Conservation (phyloP, 1,139 yeast species). For the Diutina siamensis region DNA sequence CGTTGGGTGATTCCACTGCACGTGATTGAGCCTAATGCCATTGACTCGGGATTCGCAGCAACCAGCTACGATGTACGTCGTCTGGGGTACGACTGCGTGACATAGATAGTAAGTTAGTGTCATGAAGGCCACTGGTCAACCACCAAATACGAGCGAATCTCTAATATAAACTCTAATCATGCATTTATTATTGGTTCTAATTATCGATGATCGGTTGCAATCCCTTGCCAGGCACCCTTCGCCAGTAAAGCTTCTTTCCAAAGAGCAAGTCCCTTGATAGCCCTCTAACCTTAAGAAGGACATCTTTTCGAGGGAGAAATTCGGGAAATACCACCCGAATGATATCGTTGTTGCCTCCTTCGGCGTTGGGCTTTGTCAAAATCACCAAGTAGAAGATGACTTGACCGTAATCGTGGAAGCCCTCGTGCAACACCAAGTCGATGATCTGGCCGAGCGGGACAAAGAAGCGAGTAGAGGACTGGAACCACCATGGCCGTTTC, state of each 20-base stretch:
- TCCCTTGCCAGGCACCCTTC: conserved; percentile 37
- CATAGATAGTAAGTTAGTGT: too few species aligned
- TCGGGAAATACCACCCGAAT: conserved; percentile 41
- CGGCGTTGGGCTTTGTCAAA: conserved; percentile 25
- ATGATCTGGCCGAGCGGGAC: conserved; percentile 42
- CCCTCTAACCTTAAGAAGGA: conserved; percentile 29
- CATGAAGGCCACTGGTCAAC: too few species aligned
- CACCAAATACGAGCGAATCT: too few species aligned
- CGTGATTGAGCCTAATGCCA: background rate
- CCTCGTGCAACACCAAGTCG: conserved; percentile 59
- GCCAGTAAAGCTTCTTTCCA: conserved; percentile 26
- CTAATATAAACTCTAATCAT: too few species aligned
- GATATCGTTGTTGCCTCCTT: conserved; percentile 12
- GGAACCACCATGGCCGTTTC: background rate
- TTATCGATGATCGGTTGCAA: conserved; percentile 9
- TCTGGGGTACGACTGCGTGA: too few species aligned
- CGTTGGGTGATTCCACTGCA: background rate
- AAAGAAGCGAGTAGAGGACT: conserved; percentile 15
- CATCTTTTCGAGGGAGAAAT: conserved; percentile 33
- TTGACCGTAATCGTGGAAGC: conserved; percentile 48
- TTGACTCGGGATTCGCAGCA: background rate
- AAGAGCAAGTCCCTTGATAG: conserved; percentile 27
- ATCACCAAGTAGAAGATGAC: conserved; percentile 52
- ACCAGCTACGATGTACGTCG: too few species aligned
- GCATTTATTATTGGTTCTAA: too few species aligned